Conservation (phyloP, 1,139 yeast genomes). For the Geotrichum bryndzae region DNA sequence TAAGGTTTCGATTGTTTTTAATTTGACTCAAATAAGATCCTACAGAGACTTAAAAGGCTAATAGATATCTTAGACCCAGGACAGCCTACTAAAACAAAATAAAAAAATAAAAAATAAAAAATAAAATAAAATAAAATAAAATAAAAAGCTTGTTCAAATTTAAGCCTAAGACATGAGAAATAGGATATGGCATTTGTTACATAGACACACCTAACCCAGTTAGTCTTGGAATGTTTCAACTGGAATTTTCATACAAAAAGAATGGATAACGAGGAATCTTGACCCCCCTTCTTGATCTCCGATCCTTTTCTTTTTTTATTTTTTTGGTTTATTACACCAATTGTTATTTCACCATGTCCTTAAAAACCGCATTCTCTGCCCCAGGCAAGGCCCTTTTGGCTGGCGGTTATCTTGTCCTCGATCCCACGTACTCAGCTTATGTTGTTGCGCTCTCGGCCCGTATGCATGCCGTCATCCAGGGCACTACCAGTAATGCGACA, state of each 20-base stretch:
- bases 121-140: too few species aligned
- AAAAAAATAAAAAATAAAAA: too few species aligned
- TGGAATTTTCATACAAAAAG: neutral
- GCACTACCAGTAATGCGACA: constrained; percentile 19
- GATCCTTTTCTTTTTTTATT: neutral
- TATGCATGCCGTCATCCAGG: constrained; percentile 66
- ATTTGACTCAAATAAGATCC: neutral
- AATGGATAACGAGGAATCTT: neutral
- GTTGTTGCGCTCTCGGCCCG: constrained; percentile 86
- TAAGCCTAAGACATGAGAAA: neutral
- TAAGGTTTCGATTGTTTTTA: neutral
- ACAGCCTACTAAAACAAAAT: neutral
- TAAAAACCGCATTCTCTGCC: constrained; percentile 57
- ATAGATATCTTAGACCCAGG: neutral
- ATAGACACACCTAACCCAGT: neutral
- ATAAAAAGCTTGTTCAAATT: too few species aligned
- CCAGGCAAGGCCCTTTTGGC: constrained; percentile 94
- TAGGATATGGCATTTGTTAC: neutral
- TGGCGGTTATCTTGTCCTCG: constrained; percentile 89
- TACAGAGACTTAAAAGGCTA: neutral
- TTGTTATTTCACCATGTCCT: neutral
- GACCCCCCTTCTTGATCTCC: neutral
- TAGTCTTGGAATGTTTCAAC: neutral
- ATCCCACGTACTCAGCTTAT: constrained; percentile 66
- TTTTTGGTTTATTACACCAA: neutral